Conservation (phyloP, 1,139 yeast species). For the Candida sanyaensis region DNA sequence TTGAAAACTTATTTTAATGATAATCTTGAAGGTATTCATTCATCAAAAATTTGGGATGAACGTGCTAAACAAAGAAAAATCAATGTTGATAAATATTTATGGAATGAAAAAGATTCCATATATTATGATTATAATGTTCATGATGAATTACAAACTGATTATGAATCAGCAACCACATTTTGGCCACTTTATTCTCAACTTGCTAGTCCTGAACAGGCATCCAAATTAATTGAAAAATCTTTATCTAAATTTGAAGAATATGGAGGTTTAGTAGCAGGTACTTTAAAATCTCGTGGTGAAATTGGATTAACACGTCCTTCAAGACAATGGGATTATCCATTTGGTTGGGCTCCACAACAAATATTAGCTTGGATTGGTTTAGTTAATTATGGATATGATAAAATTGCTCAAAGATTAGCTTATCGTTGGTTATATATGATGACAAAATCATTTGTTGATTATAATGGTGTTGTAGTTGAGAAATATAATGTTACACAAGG, state of each 20-base stretch:
- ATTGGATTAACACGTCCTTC: slow-evolving; percentile 72
- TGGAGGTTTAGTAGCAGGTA: slow-evolving; percentile 92
- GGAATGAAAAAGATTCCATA: slow-evolving; percentile 82
- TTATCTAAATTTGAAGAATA: slow-evolving; percentile 75
- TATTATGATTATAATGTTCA: slow-evolving; percentile 84
- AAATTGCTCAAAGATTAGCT: slow-evolving; percentile 68
- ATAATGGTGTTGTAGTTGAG: slow-evolving; percentile 94
- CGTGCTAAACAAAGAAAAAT: slow-evolving; percentile 57
- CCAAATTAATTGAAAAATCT: slow-evolving; percentile 55
- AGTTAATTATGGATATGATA: slow-evolving; percentile 66
- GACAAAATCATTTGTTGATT: slow-evolving; percentile 91
- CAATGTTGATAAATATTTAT: slow-evolving; percentile 67
- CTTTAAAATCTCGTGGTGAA: slow-evolving; percentile 73
- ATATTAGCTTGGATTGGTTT: slow-evolving; percentile 93
- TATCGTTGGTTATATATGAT: slow-evolving; percentile 89
- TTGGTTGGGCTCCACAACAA: slow-evolving; percentile 99
- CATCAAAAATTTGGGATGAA: slow-evolving; percentile 59
- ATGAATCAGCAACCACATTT: slow-evolving; percentile 87
- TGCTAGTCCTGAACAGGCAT: slow-evolving; percentile 78
- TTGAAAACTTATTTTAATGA: slow-evolving; percentile 61
- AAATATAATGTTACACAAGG: slow-evolving; percentile 88
- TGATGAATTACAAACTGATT: slow-evolving; percentile 54
- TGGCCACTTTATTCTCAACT: slow-evolving; percentile 91
- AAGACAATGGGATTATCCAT: slow-evolving; percentile 98
- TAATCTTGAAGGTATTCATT: slow-evolving; percentile 33